Base-by-base conservation (phyloP, 306 rosid genomes). In the Cucurbita maxima region DNA sequence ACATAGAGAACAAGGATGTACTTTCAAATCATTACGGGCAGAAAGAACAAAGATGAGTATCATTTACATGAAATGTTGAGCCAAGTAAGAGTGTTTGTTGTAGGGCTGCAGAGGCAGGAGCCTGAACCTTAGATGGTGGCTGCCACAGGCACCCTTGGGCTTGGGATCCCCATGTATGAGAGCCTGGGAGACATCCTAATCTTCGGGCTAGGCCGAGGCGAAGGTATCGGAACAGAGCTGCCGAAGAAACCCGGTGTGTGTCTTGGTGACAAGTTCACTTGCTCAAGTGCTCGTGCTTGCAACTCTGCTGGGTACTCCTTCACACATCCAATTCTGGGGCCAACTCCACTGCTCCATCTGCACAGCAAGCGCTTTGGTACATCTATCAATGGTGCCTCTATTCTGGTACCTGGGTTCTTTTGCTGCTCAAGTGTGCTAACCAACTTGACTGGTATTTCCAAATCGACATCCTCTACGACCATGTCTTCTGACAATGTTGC, bases 311-410 rank as follows among this genome's bases (percentile, higher is more conserved):
- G 89, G 55, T 82, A 82, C 75, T 85, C 85, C 37, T 82, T 68
- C 44, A 82, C 86, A 55, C 89, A 85, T 8, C 86, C 89, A 43
- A 85, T 85, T 38, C 89, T 79, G 44, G 89, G 82, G 40, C 86
- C 86, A 53, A 78, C 48, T 5, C 85, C 83, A 58, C 81, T 80
- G 14, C 81, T 40, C 86, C 86, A 85, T 14, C 75, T 85, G 83
- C 89, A 82, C 13, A 86, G 73, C 81, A 80, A 10, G 16, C 85
- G 83, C 75, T 67, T 76, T 16, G 80, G 53, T 67, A 71, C 1
- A 80, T 82, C 84, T 51, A 58, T 76, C 4, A 53, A 10, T 9
- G 76, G 56, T 45, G 15, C 58, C 20, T 38, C 74, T 34, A 69
- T 4, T 22, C 6, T 47, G 43, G 62, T 44, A 25, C 18, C 70